These are phyloP conservation scores for Dactylonectria macrodidyma DNA, from an alignment of 2,329 filamentous ascomycete species.

Conservation along the genomic window DNA sequence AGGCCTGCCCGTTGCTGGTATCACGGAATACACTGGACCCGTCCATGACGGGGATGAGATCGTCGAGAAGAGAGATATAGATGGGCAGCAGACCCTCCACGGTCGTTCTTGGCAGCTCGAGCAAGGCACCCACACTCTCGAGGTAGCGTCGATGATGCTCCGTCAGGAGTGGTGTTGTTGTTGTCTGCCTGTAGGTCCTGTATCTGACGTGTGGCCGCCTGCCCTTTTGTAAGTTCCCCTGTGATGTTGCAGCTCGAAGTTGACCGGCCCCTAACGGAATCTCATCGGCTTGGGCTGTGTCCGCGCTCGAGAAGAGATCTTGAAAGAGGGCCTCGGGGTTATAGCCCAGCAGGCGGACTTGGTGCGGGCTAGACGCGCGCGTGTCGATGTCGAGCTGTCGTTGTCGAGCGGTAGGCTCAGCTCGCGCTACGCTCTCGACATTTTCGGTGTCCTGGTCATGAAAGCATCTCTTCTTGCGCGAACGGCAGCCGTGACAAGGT, in stretches of 20 bases:
- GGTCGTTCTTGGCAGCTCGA: constrained; percentile 30
- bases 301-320: too few relatives aligned
- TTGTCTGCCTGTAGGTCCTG: constrained; percentile 18
- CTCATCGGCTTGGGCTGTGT: too few relatives aligned
- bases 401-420: too few relatives aligned
- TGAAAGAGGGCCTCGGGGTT: too few relatives aligned
- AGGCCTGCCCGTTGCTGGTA: constrained; percentile 36
- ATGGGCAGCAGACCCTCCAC: constrained; percentile 26
- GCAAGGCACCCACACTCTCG: constrained; percentile 18
- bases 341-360: too few relatives aligned
- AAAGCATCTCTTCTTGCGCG: constrained; percentile 33
- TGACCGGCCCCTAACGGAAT: not conserved
- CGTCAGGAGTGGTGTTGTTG: constrained; percentile 8
- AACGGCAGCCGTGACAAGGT: constrained; percentile 30
- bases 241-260: not conserved
- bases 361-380: too few relatives aligned
- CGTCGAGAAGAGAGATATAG: constrained; percentile 29
- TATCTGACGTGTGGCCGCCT: constrained; percentile 25
- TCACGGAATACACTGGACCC: constrained; percentile 23
- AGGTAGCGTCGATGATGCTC: constrained; percentile 29
- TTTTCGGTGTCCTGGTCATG: constrained; percentile 7
- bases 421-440: too few relatives aligned
- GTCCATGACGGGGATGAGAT: constrained; percentile 30
- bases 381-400: too few relatives aligned
- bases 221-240: not conserved